Base-by-base conservation (phyloP, 2,329 filamentous ascomycete genomes). In the Lachnellula occidentalis region DNA sequence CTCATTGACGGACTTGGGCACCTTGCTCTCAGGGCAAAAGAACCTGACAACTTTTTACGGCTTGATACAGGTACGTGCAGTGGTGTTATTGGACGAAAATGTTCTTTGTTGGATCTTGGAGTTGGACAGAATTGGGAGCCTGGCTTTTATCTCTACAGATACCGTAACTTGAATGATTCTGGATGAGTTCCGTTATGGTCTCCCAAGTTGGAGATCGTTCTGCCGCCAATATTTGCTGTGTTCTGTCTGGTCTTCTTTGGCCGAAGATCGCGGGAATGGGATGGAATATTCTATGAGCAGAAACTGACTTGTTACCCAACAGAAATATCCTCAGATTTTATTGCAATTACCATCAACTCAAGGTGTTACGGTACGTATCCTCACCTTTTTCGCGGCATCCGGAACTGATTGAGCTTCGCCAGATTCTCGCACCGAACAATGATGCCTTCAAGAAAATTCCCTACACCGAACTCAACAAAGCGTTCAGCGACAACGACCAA, bases 281-380 rank as follows among this genome's bases (percentile, higher is more conserved):
- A 4, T 12, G 39, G 6, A 19, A 11, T 17, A 43, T 43, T 45
- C 31, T 45, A 17, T 21, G 31, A 54, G 24, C 31, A 42, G n/a
- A 21, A 47, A 48, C 53, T 54, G 39, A 63, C 50, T 36, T 37
- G 45, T 55, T 51, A 19, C 31, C 14, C 34, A 39, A 45, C 48
- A 77, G 74, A 73, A 75, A 71, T 76, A 75, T 51, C 75, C 76
- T 2, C 69, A 76, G 17, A 67, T 77, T 34, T 60, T 78, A 2
- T 64, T 76, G 5, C 70, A 76, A 53, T 60, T 78, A 9, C 75
- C 75, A 6, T 75, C 65, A 55, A 69, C 71, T 34, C 60, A 69
- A 17, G 76, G 76, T 47, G 70, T 77, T 34, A 78, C 76, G 2
- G 74, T 76, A 63, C 57, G 73, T 66, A 34, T 8, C 45, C 17